These are phyloP conservation scores for Coniochaeta prunicola DNA, from an alignment of 2,329 filamentous ascomycete genomes.

Conservation along the genomic window DNA sequence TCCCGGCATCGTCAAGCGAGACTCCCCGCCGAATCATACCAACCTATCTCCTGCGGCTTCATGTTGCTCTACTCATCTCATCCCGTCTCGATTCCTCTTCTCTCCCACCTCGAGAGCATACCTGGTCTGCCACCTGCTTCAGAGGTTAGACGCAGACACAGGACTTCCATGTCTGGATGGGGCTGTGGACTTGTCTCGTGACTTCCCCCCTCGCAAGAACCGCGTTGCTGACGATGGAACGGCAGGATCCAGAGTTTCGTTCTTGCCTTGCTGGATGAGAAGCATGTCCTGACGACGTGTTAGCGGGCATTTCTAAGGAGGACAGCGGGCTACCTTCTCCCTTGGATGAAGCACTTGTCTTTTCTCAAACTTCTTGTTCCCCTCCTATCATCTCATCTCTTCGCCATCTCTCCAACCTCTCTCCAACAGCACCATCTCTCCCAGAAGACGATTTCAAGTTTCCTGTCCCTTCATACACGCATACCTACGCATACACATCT, in stretches of 20 bases:
- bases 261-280: background rate
- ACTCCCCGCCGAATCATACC: background rate
- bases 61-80: background rate
- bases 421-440: no score
- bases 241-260: background rate
- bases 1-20: background rate
- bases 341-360: background rate
- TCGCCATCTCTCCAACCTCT: background rate
- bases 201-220: background rate
- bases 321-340: background rate
- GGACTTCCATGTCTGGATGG: background rate
- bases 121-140: background rate
- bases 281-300: background rate
- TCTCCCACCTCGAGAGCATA: background rate
- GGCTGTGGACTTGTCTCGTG: background rate
- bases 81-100: background rate
- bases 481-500: no score
- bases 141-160: background rate
- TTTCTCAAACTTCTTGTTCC: background rate
- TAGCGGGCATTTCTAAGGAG: background rate
- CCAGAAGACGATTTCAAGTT: no score
- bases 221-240: background rate
- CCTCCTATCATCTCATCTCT: background rate
- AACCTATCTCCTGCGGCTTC: background rate
- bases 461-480: no score